Evolutionary conservation across 192 early-diverging fungal genomes (phyloP), one percentile per base, ranked within the genome.

Genomic region (Coemansia sp.): DNA sequence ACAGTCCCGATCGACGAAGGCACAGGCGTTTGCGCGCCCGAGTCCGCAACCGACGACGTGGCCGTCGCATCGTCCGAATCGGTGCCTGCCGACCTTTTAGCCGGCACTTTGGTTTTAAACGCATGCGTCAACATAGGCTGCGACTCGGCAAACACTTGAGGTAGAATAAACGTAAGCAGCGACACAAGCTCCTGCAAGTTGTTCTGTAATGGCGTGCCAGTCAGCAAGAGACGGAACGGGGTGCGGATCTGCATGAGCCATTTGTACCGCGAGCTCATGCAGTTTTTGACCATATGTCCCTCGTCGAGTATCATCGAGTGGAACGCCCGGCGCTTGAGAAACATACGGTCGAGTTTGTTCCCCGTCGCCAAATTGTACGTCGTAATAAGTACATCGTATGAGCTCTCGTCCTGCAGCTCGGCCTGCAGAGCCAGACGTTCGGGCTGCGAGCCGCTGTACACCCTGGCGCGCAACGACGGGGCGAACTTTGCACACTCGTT

Each of bases 261-360:
- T 58, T 90, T 88, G 75, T 92, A 93, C 10, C 94, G 74, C 18
- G 85, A 77, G 55, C 86, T 90, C 47, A 83, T 83, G 57, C 87
- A 89, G 71, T 96, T 96, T 79, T 96, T 96, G 56, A 96, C 78
- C 88, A 92, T 90, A 53, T 93, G 89, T 12, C 93, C 93, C 66
- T 96, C 94, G 70, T 96, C 94, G 25, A 96, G 73, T 46, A 96
- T 88, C 56, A 94, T 74, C 14, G 87, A 79, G 54, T 83, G 68
- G 67, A 88, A 91, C 0, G 62, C 56, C 34, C 89, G 63, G n/a
- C 70, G 59, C 56, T 83, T 86, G 11, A 96, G 76, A 61, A 93
- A 94, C 37, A 67, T 66, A 8, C 91, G 83, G 61, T 94, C 92
- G 6, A 89, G 79, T 56, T 83, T 83, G 26, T 81, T 71, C 3